phyloP scores from a whole-genome alignment of 2,329 filamentous ascomycete species.

The Coniochaeta sp. region DNA sequence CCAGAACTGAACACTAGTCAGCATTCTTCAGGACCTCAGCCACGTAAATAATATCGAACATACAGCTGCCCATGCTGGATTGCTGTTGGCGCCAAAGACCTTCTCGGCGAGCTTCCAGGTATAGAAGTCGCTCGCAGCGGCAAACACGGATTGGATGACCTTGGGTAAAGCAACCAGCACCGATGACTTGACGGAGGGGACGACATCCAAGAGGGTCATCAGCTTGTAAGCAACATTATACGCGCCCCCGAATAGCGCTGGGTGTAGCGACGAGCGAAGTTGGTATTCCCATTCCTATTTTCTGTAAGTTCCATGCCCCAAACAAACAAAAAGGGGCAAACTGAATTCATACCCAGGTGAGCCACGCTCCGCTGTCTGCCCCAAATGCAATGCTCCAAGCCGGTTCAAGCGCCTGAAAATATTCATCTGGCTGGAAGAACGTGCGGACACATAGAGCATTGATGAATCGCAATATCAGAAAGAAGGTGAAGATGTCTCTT shows the following conservation, averaged over 20 bases:
- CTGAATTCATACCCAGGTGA: constrained; percentile 79
- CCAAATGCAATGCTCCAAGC: constrained; percentile 90
- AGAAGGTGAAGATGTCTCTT: constrained; percentile 26
- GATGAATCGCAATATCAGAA: constrained; percentile 65
- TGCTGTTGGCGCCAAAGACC: constrained; percentile 61
- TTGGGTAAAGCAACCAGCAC: constrained; percentile 69
- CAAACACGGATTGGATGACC: constrained; percentile 67
- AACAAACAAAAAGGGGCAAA: not conserved
- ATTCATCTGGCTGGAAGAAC: constrained; percentile 98
- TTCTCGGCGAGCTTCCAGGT: constrained; percentile 75
- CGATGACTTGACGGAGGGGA: constrained; percentile 51
- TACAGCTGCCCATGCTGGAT: constrained; percentile 64
- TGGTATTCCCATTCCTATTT: constrained; percentile 86
- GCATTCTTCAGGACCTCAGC: too few species aligned
- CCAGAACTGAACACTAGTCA: constrained; percentile 54
- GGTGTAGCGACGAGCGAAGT: constrained; percentile 85
- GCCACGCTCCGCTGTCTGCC: constrained; percentile 69
- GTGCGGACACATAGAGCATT: constrained; percentile 76
- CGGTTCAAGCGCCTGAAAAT: constrained; percentile 90
- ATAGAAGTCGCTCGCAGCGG: constrained; percentile 75
- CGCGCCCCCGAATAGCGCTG: constrained; percentile 71
- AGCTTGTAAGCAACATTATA: constrained; percentile 59
- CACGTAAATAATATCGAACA: constrained; percentile 28
- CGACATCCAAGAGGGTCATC: constrained; percentile 46
- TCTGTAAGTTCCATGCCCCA: constrained; percentile 4